phyloP scores from a whole-genome alignment of 441 rosid genomes.

The Omphalea diandra region DNA sequence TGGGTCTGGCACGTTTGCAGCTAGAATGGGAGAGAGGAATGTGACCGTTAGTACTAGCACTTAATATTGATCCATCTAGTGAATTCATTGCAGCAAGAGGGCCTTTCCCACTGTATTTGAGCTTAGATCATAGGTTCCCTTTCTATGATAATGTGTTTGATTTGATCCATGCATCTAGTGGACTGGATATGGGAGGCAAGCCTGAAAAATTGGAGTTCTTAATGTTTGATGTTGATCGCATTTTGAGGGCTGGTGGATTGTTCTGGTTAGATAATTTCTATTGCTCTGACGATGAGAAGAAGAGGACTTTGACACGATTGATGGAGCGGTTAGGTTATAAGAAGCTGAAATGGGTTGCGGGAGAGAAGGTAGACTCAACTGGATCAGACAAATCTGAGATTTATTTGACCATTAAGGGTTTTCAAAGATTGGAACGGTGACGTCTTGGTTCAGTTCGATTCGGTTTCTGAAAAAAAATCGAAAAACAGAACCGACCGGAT shows the following conservation, averaged over 20 bases:
- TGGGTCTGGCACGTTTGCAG: conserved; percentile 85
- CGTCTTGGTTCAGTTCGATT: too few species aligned
- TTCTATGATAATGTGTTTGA: too few species aligned
- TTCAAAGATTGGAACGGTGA: too few species aligned
- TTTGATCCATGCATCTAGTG: too few species aligned
- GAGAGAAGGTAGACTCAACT: conserved; percentile 69
- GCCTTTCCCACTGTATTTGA: conserved; percentile 75
- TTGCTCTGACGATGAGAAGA: conserved; percentile 67
- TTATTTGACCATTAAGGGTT: too few species aligned
- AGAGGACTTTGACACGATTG: conserved; percentile 63
- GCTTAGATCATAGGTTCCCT: too few species aligned
- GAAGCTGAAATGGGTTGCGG: conserved; percentile 93
- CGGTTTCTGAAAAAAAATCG: too few species aligned
- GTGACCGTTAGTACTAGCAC: conserved; percentile 70
- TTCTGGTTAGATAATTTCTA: conserved; percentile 83
- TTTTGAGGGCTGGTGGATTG: conserved; percentile 79
- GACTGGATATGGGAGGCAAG: conserved; percentile 57
- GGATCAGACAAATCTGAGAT: too few species aligned
- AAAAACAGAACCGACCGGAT: too few species aligned
- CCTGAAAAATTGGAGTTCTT: conserved; percentile 83
- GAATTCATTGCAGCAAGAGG: conserved; percentile 90
- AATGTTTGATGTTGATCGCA: conserved; percentile 87
- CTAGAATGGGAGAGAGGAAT: conserved; percentile 87
- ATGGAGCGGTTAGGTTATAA: conserved; percentile 81
- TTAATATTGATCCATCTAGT: conserved; percentile 69